These are phyloP conservation scores for Xylona heveae DNA, from an alignment of 495 filamentous ascomycete species.

Conservation along the genomic window DNA sequence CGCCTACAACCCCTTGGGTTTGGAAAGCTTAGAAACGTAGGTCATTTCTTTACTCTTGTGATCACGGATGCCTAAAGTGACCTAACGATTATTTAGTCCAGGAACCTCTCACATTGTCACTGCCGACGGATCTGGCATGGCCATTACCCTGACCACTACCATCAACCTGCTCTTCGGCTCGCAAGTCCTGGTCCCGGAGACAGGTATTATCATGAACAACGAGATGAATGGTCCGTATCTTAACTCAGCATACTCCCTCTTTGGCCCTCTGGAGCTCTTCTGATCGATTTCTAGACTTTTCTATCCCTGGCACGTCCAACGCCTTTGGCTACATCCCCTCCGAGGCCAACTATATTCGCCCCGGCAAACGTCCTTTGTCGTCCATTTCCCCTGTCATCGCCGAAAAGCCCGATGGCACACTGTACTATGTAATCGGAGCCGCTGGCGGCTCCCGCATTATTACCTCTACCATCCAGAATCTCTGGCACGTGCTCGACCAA, in stretches of 20 bases:
- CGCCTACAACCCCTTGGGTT: slow-evolving; percentile 44
- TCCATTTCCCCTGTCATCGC: slow-evolving; percentile 64
- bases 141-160: slow-evolving; percentile 57
- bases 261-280: not conserved
- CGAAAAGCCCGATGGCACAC: slow-evolving; percentile 36
- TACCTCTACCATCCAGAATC: slow-evolving; percentile 56
- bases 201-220: slow-evolving; percentile 75
- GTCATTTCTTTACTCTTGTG: slow-evolving; percentile 2
- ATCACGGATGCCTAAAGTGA: not conserved
- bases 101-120: slow-evolving; percentile 61
- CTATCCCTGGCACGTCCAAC: slow-evolving; percentile 53
- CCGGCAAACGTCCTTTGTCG: slow-evolving; percentile 62
- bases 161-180: slow-evolving; percentile 74
- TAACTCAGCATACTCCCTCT: not conserved
- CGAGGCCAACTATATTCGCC: slow-evolving; percentile 58
- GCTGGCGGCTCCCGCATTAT: slow-evolving; percentile 83
- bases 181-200: slow-evolving; percentile 57
- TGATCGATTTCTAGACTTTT: slow-evolving; percentile 30
- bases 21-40: slow-evolving; percentile 38
- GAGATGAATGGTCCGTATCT: slow-evolving; percentile 59
- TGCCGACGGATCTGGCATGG: slow-evolving; percentile 44
- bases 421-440: slow-evolving; percentile 52
- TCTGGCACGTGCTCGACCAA: slow-evolving; percentile 51
- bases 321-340: slow-evolving; percentile 67
- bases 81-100: slow-evolving; percentile 17